These are phyloP conservation scores for Russula compacta DNA, from an alignment of 768 basidiomycete genomes.

Conservation along the genomic window DNA sequence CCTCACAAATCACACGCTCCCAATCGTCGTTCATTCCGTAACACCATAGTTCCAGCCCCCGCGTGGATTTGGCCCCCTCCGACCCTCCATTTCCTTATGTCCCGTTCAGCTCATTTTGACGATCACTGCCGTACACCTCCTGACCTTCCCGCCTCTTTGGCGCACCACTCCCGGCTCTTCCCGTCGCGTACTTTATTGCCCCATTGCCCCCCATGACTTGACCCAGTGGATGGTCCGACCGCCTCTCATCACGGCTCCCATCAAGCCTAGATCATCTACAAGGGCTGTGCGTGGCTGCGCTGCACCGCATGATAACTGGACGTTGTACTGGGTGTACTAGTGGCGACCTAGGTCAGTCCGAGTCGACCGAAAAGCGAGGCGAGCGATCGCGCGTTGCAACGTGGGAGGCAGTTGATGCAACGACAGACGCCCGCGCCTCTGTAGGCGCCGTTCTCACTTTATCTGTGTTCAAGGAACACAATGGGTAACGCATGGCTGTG, in stretches of 20 bases:
- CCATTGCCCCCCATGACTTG: constrained; percentile 4
- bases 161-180: neutral
- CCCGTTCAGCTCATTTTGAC: constrained; percentile 3
- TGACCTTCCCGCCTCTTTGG: constrained; percentile 6
- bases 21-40: constrained; percentile 1
- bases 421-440: neutral
- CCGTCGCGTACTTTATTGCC: neutral
- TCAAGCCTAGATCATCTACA: neutral
- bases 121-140: constrained; percentile 3
- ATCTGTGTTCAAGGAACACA: neutral
- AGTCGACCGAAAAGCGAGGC: neutral
- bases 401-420: neutral
- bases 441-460: neutral
- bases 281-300: neutral
- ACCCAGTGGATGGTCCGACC: neutral
- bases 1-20: neutral
- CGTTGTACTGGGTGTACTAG: neutral
- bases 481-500: neutral
- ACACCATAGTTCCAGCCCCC: constrained; percentile 8
- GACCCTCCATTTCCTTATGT: constrained; percentile 3
- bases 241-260: neutral
- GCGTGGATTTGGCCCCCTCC: constrained; percentile 5
- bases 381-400: neutral
- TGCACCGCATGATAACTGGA: neutral
- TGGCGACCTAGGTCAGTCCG: neutral